Evolutionary conservation across 192 early-diverging fungal species (phyloP), one percentile per base, ranked within the genome.

Genomic region (Pilaira anomala): DNA sequence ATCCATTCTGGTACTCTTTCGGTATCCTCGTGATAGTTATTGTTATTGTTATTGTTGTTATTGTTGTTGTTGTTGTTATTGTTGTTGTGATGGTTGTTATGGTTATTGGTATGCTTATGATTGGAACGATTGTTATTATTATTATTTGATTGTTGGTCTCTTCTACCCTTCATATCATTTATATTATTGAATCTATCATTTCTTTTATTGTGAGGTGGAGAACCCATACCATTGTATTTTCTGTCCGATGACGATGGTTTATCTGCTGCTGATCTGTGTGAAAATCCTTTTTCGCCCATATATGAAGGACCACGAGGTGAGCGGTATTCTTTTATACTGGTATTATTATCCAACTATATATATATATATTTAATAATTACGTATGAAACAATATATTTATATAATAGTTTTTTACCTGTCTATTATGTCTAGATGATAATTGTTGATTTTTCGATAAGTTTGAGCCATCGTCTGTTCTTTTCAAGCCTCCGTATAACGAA

Each of bases 1-100:
- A 85, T 76, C 83, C 83, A 85, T 58, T 85, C 81, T 39, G 83
- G 83, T 2, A 78, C 49, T 55, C 36, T 44, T 48, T 60, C 63
- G 16, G 22, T 21, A 45, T 50, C 41, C 14, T 62, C 51, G 21
- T 53, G 44, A 24, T 56, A 51, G 16, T 28, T 13, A 33, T 52
- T 52, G 12, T 3, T 25, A 25, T 21, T 12, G 13, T 36, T 9
- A 28, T 67, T 40, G 29, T 48, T 24, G n/a, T n/a, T n/a, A 30
- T 41, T 25, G 11, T 33, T 55, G 13, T 39, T 36, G 19, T 41
- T n/a, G n/a, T n/a, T n/a, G n/a, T n/a, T n/a, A n/a, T n/a, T n/a
- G n/a, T n/a, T n/a, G 13, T 3, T n/a, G 22, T 22, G n/a, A 8
- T 44, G 16, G 29, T 66, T 30, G 39, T 41, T 24, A 33, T 33